phyloP scores from a whole-genome alignment of 148 eudicot species.

The Chenopodium album region DNA sequence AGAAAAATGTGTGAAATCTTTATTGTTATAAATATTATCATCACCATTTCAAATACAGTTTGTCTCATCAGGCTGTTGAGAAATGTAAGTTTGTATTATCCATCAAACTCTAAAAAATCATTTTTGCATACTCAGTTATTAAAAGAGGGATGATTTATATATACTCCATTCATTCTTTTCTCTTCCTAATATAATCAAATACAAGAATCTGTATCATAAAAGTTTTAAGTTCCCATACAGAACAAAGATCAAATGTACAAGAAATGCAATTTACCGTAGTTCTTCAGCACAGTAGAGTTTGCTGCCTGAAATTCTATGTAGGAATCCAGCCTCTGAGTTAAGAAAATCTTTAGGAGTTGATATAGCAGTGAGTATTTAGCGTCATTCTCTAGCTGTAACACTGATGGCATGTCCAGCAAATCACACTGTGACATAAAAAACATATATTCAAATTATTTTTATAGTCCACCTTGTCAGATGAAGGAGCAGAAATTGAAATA shows the following conservation, averaged over 20 bases:
- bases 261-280: constrained; percentile 50
- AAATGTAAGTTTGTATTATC: too few species aligned
- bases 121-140: too few species aligned
- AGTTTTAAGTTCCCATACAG: not conserved
- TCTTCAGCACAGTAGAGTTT: constrained; percentile 53
- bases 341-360: constrained; percentile 81
- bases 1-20: not conserved
- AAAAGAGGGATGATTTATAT: not conserved
- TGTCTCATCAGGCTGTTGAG: too few species aligned
- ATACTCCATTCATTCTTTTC: not conserved
- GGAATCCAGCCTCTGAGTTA: constrained; percentile 76
- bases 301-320: constrained; percentile 66
- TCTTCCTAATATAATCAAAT: not conserved
- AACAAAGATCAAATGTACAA: not conserved
- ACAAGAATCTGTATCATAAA: not conserved
- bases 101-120: too few species aligned
- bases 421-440: constrained; percentile 58
- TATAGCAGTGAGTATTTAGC: constrained; percentile 53
- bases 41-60: too few species aligned
- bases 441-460: not conserved
- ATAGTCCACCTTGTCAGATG: not conserved
- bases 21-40: too few species aligned
- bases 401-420: constrained; percentile 82
- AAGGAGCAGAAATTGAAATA: not conserved
- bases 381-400: constrained; percentile 84